Percentiles rank a stretch among this genome's conserved stretches.
phyloP scores from a whole-genome alignment of 83 land plant species.

The Isoetes engelmannii region DNA sequence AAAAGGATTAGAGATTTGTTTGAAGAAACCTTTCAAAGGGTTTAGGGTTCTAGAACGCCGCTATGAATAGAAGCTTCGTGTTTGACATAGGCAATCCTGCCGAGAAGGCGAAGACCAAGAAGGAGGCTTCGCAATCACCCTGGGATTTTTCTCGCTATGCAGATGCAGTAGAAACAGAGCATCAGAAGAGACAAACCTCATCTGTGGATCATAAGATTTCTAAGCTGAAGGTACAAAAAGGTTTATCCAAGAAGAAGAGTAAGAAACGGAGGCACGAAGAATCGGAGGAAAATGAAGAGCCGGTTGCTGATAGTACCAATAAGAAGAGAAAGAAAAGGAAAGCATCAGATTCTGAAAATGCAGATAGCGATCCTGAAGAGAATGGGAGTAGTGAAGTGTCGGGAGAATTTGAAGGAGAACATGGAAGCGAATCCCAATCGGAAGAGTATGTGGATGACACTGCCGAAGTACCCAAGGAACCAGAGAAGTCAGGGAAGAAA shows the following conservation, averaged over 20 bases:
- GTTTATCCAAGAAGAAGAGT: slow-evolving; percentile 13
- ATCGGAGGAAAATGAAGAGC: neutral
- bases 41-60: neutral
- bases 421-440: slow-evolving; percentile 7
- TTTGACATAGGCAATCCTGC: slow-evolving; percentile 17
- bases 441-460: too few relatives aligned
- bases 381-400: slow-evolving; percentile 7
- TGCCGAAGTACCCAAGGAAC: too few relatives aligned
- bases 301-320: neutral
- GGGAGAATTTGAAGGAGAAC: slow-evolving; percentile 22
- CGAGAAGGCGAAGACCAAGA: slow-evolving; percentile 10
- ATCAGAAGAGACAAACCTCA: slow-evolving; percentile 61
- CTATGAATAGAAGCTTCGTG: slow-evolving; percentile 23
- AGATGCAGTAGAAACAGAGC: slow-evolving; percentile 66
- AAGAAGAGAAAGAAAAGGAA: slow-evolving; percentile 16
- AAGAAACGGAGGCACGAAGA: neutral
- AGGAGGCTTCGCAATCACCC: slow-evolving; percentile 46
- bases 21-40: neutral
- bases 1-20: too few relatives aligned
- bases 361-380: slow-evolving; percentile 19
- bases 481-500: too few relatives aligned
- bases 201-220: slow-evolving; percentile 76
- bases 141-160: slow-evolving; percentile 86
- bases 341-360: neutral
- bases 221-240: neutral